Evolutionary conservation across 768 basidiomycete genomes (phyloP), one percentile per base, ranked within the genome.

Genomic region (Sarcodon aspratus): DNA sequence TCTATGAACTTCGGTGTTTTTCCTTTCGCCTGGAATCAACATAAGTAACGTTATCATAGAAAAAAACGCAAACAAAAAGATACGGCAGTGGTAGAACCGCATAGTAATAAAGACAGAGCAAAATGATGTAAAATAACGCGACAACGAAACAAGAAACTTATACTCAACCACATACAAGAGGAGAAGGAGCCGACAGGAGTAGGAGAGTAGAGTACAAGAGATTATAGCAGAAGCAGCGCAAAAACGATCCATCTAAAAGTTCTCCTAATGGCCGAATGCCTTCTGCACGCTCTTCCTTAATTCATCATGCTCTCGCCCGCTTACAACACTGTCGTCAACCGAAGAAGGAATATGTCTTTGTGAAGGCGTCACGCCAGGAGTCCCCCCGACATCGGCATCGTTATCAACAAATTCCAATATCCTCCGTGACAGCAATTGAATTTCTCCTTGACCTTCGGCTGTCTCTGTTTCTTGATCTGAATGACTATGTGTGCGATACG

Each of bases 381-480:
- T 74, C 47, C 76, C 66, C 35, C 74, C 63, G 7, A 71, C 74
- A 32, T 85, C 85, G 1, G 70, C 59, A 44, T 86, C 86, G 27
- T 78, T 78, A 37, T 95, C 90, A 13, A 91, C 81, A 56, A 92
- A 79, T 57, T 94, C 91, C 48, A 94, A 66, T 46, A 96, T 96
- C 54, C 90, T 78, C 42, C 84, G 73, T 7, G 85, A 82, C 40
- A 98, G 76, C 27, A 84, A 69, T 53, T 89, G 83, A 54, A 98
- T 97, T 69, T 97, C 95, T 35, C 86, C 82, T 55, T 88, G 86
- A 7, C 93, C 93, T 50, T 93, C 89, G 2, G 82, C 88, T 2
- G 82, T 79, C 37, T 89, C 86, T 12, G 87, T 89, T 38, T 85
- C 89, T 50, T 84, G 83, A 56, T 85, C 83, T 36, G 86, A 88